Evolutionary conservation across 2,329 filamentous ascomycete species (phyloP).

Genomic region (Alternaria hordeiaustralica): DNA sequence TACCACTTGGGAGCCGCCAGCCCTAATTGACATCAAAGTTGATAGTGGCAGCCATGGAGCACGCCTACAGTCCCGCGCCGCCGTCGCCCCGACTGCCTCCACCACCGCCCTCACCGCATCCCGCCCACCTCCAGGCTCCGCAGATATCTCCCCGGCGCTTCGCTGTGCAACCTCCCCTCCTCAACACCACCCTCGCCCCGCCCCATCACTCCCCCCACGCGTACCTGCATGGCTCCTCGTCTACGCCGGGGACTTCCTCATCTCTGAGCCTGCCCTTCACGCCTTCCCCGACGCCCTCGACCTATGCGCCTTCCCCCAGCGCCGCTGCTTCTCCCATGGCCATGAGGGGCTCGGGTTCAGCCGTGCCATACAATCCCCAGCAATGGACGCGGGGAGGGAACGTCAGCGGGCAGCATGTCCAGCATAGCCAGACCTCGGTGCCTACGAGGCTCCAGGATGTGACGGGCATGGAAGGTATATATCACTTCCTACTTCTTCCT

Average conservation of each 20-base stretch:
- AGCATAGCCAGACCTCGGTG: conserved; percentile 39
- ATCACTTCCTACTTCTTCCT: conserved; percentile 7
- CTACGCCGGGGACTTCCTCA: conserved; percentile 49
- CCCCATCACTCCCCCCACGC: conserved; percentile 32
- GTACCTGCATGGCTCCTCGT: conserved; percentile 41
- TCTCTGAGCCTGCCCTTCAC: conserved; percentile 47
- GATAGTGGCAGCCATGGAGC: conserved; percentile 21
- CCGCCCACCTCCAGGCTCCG: conserved; percentile 21
- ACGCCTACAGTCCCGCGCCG: conserved; percentile 14
- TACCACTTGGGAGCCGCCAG: conserved; percentile 38
- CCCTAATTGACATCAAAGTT: conserved; percentile 12
- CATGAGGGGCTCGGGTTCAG: conserved; percentile 33
- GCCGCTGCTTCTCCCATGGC: conserved; percentile 46
- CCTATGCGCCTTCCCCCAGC: conserved; percentile 42
- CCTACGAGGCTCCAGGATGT: conserved; percentile 46
- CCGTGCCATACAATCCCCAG: conserved; percentile 56
- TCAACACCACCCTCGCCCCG: conserved; percentile 51
- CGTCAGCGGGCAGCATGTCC: conserved; percentile 47
- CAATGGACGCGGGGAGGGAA: conserved; percentile 55
- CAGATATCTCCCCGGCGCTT: conserved; percentile 44
- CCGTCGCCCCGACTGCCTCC: conserved; percentile 29
- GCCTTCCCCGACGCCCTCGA: conserved; percentile 43
- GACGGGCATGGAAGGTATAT: conserved; percentile 58
- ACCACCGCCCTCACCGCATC: conserved; percentile 25
- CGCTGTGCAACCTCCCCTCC: conserved; percentile 51